Conservation (phyloP, 192 early-diverging fungal genomes). For the Chytriomyces sp. region DNA sequence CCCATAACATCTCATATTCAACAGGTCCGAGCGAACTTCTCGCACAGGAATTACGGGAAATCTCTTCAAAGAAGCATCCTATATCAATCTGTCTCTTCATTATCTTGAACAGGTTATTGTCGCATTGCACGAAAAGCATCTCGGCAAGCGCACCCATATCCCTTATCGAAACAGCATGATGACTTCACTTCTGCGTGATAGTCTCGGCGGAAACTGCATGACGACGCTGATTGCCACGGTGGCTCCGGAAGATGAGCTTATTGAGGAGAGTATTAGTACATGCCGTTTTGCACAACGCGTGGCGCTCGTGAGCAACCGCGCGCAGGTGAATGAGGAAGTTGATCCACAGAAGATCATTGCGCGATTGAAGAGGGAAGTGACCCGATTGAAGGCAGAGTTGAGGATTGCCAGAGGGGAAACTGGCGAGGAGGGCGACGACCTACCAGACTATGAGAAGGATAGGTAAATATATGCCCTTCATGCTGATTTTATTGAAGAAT, state of each 20-base stretch:
- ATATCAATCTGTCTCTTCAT: constrained; percentile 66
- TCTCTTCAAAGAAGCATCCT: constrained; percentile 58
- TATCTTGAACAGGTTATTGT: constrained; percentile 69
- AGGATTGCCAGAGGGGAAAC: constrained; percentile 54
- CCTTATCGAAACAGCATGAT: constrained; percentile 69
- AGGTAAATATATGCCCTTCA: constrained; percentile 18
- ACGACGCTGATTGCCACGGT: constrained; percentile 66
- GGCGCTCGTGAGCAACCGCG: constrained; percentile 58
- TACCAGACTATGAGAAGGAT: constrained; percentile 61
- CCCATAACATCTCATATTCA: background rate
- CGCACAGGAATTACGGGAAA: constrained; percentile 59
- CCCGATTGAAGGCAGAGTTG: constrained; percentile 54
- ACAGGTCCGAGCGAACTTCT: constrained; percentile 57
- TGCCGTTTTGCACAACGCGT: constrained; percentile 68
- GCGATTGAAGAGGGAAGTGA: constrained; percentile 53
- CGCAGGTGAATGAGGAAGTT: constrained; percentile 58
- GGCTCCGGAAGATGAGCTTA: constrained; percentile 58
- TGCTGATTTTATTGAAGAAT: background rate
- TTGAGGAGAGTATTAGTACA: constrained; percentile 71
- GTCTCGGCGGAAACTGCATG: constrained; percentile 65
- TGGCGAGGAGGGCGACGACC: constrained; percentile 38
- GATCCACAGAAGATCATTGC: constrained; percentile 61
- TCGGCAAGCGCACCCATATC: constrained; percentile 57
- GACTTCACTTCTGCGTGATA: constrained; percentile 60
- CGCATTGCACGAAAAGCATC: constrained; percentile 59